A percentile compares a stretch with the other conserved stretches of the same genome.
These are phyloP conservation scores for Ogataea degrootiae DNA, from an alignment of 805 yeast species.

Conservation along the genomic window DNA sequence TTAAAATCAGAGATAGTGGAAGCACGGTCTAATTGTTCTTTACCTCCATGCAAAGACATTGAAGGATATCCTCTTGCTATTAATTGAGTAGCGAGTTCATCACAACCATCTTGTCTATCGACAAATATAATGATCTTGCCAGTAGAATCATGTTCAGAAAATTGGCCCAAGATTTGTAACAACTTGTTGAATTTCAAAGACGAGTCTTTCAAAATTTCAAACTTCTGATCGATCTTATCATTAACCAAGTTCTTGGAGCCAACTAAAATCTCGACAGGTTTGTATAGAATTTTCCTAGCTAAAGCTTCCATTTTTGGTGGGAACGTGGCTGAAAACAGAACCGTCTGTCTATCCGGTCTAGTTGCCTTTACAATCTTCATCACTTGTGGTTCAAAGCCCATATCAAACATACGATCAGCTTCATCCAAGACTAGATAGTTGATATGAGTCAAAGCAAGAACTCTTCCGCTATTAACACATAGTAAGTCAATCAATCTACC, in stretches of 20 bases:
- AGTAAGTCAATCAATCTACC: slow-evolving; percentile 89
- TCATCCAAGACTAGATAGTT: slow-evolving; percentile 90
- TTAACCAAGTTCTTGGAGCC: slow-evolving; percentile 82
- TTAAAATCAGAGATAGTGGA: slow-evolving; percentile 68
- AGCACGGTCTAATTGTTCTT: slow-evolving; percentile 79
- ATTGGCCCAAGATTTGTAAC: slow-evolving; percentile 50
- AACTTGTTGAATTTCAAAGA: slow-evolving; percentile 60
- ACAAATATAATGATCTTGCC: slow-evolving; percentile 75
- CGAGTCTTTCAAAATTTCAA: slow-evolving; percentile 52
- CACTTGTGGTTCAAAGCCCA: slow-evolving; percentile 97
- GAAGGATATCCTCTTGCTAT: slow-evolving; percentile 51
- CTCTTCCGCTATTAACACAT: slow-evolving; percentile 76
- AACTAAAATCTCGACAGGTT: slow-evolving; percentile 72
- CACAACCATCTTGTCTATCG: slow-evolving; percentile 86
- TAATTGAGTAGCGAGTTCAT: slow-evolving; percentile 54
- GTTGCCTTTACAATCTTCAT: slow-evolving; percentile 69
- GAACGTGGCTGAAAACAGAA: slow-evolving; percentile 90
- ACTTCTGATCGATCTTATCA: slow-evolving; percentile 69
- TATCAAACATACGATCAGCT: slow-evolving; percentile 93
- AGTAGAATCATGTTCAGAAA: slow-evolving; percentile 27
- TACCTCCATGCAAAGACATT: slow-evolving; percentile 85
- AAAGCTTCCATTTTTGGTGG: slow-evolving; percentile 73
- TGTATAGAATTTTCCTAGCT: slow-evolving; percentile 57
- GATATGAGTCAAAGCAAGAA: slow-evolving; percentile 60
- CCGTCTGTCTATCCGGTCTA: slow-evolving; percentile 84